phyloP scores from a whole-genome alignment of 2,329 filamentous ascomycete species.

The Hirsutella rhossiliensis region DNA sequence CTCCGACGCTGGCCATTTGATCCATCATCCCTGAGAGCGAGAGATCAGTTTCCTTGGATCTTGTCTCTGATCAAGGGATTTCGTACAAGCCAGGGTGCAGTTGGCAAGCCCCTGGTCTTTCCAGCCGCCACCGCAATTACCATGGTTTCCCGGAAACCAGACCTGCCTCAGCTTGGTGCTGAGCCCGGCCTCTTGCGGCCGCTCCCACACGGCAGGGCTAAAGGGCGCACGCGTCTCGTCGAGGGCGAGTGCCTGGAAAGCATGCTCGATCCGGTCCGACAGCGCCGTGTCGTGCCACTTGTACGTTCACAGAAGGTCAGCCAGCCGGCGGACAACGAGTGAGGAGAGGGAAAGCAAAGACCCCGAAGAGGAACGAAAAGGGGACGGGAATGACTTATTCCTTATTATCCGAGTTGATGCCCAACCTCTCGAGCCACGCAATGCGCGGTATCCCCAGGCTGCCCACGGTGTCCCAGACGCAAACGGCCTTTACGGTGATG shows the following conservation, averaged over 20 bases:
- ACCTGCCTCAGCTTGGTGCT: conserved; percentile 35
- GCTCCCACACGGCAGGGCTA: conserved; percentile 42
- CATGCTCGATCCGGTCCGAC: conserved; percentile 40
- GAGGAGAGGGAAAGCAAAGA: not conserved
- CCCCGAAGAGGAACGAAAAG: not conserved
- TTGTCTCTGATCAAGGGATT: not conserved
- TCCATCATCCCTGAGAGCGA: conserved; percentile 43
- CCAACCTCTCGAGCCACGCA: conserved; percentile 31
- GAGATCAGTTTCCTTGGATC: not conserved
- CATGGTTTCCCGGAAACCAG: conserved; percentile 63
- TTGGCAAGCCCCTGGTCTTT: conserved; percentile 33
- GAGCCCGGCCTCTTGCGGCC: conserved; percentile 21
- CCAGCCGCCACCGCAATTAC: conserved; percentile 60
- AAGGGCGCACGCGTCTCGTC: conserved; percentile 45
- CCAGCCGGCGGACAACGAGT: not conserved
- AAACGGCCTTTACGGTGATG: conserved; percentile 32
- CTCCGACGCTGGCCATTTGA: conserved; percentile 36
- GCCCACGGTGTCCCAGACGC: conserved; percentile 35
- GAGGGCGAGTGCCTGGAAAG: conserved; percentile 46
- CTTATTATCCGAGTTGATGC: conserved; percentile 30
- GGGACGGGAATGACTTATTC: conserved; percentile 27
- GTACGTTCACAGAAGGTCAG: conserved; percentile 26
- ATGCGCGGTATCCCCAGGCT: conserved; percentile 33
- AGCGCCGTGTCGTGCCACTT: conserved; percentile 42
- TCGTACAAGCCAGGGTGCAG: conserved; percentile 25